phyloP scores from a whole-genome alignment of 306 rosid genomes.

The Urtica urens region DNA sequence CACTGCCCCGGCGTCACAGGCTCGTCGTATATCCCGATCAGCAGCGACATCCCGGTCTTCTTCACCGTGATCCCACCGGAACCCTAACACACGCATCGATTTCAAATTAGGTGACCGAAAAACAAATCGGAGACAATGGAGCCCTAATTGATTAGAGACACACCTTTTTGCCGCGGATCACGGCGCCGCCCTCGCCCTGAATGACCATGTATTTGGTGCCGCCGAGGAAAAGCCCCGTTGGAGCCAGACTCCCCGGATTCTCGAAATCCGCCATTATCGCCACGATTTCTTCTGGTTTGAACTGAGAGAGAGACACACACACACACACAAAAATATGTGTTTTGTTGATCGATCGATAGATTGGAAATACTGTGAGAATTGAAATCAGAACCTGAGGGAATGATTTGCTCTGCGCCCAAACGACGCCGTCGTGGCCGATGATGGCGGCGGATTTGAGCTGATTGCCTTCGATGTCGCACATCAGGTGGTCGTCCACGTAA shows the following conservation, averaged over 20 bases:
- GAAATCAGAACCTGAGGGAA: conserved; percentile 37
- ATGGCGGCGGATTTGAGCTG: conserved; percentile 43
- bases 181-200: conserved; percentile 48
- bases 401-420: conserved; percentile 44
- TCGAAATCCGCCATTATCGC: conserved; percentile 41
- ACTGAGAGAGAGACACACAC: conserved; percentile 18
- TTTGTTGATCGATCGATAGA: background rate
- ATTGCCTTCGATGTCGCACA: conserved; percentile 48
- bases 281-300: conserved; percentile 29
- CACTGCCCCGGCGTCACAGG: conserved; percentile 43
- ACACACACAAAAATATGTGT: no score
- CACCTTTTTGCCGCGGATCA: conserved; percentile 57
- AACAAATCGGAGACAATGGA: background rate
- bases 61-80: conserved; percentile 41
- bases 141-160: background rate
- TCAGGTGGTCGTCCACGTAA: conserved; percentile 49
- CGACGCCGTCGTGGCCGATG: conserved; percentile 39
- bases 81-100: no score
- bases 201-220: conserved; percentile 53
- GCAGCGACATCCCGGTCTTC: conserved; percentile 34
- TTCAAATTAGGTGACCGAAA: background rate
- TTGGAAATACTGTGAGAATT: background rate
- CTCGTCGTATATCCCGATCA: conserved; percentile 36
- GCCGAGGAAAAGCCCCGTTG: conserved; percentile 44
- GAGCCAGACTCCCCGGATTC: conserved; percentile 45